Evolutionary conservation across 441 rosid species (phyloP).

Genomic region (Adansonia gregorii): DNA sequence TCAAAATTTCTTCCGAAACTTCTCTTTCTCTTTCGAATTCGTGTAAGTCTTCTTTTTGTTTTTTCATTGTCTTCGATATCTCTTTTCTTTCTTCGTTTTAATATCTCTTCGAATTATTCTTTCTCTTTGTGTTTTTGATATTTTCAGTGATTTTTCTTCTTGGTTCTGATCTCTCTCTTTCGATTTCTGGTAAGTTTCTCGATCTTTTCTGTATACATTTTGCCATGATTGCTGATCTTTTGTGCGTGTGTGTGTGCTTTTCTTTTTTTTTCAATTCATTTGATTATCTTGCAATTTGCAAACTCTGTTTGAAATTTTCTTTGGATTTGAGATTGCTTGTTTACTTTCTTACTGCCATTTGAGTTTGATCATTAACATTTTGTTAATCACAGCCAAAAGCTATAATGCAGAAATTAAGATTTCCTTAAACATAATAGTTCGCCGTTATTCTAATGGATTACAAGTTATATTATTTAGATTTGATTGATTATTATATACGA

Average conservation of each 20-base stretch:
- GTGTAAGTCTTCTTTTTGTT: background rate
- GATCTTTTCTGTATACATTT: background rate
- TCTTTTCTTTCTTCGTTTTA: background rate
- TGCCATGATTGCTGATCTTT: background rate
- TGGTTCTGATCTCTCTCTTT: background rate
- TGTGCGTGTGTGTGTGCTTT: too few species aligned
- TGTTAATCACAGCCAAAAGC: background rate
- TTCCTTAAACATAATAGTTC: too few species aligned
- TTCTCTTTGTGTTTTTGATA: background rate
- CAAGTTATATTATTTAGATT: too few species aligned
- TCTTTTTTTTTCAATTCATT: background rate
- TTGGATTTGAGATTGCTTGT: background rate
- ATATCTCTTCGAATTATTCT: background rate
- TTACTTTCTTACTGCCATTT: background rate
- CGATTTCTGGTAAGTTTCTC: background rate
- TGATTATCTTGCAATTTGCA: background rate
- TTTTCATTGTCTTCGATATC: background rate
- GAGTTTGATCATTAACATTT: background rate
- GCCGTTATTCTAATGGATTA: too few species aligned
- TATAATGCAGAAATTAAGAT: background rate
- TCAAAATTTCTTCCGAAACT: background rate
- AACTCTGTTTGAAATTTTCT: background rate
- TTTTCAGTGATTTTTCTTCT: background rate
- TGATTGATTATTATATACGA: too few species aligned
- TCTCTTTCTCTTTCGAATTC: background rate